Conservation (phyloP, 1,139 yeast genomes). For the Trichomonascaceae sp. region DNA sequence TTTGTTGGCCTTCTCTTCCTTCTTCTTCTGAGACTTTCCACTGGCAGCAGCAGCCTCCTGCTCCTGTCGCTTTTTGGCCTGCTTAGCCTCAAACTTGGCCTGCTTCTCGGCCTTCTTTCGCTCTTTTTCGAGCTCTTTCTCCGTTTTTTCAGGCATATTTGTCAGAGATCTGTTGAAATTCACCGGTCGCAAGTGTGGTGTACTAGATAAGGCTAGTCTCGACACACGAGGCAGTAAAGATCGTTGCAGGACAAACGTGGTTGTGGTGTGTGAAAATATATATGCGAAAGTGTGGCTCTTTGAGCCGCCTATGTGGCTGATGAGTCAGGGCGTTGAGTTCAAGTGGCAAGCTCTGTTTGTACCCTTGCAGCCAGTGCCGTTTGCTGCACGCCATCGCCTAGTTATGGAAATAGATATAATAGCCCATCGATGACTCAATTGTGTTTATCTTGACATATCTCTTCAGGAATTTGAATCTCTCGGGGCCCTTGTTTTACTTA, state of each 20-base stretch:
- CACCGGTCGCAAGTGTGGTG: slow-evolving; percentile 3
- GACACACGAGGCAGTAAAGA: slow-evolving; percentile 9
- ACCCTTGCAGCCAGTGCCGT: too few species aligned
- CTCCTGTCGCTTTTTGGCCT: slow-evolving; percentile 56
- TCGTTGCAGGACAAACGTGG: slow-evolving; percentile 5
- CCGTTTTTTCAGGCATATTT: slow-evolving; percentile 22
- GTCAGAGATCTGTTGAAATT: too few species aligned
- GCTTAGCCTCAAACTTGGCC: slow-evolving; percentile 89
- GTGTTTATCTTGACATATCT: background rate
- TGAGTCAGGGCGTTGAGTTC: too few species aligned
- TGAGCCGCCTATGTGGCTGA: too few species aligned
- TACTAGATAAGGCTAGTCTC: background rate
- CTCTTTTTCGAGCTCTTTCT: slow-evolving; percentile 63
- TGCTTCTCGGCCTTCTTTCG: slow-evolving; percentile 92
- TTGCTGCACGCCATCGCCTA: too few species aligned
- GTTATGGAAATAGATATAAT: background rate
- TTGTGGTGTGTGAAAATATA: background rate
- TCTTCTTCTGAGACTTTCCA: slow-evolving; percentile 29
- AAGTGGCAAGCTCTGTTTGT: background rate
- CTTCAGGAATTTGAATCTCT: background rate
- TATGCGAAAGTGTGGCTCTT: background rate
- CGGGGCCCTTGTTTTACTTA: background rate
- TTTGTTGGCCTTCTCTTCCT: slow-evolving; percentile 31
- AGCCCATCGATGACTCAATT: background rate
- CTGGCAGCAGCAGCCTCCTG: slow-evolving; percentile 29